Evolutionary conservation across 768 basidiomycete species (phyloP).

Genomic region (Kwoniella bestiolae): DNA sequence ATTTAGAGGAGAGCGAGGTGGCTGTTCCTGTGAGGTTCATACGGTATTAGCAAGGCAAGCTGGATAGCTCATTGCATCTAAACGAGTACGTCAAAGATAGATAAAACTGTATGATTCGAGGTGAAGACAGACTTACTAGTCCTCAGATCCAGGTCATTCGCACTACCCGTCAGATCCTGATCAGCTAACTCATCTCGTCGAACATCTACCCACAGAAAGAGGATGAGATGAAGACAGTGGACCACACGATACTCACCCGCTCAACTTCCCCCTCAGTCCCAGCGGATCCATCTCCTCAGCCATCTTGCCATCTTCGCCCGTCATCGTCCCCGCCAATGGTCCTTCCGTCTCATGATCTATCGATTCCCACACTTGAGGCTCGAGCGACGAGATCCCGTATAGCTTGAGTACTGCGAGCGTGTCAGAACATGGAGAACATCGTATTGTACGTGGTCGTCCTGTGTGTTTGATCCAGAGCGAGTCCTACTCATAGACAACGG

Average conservation of each 20-base stretch:
- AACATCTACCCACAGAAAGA: neutral
- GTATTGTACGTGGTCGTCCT: too few species aligned
- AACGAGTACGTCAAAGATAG: neutral
- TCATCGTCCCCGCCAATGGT: conserved; percentile 65
- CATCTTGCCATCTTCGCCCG: conserved; percentile 60
- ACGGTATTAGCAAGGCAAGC: neutral
- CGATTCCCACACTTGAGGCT: conserved; percentile 88
- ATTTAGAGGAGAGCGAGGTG: conserved; percentile 84
- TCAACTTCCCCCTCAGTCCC: conserved; percentile 63
- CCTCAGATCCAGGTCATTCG: conserved; percentile 75
- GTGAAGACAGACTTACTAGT: conserved; percentile 27
- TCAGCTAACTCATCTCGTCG: neutral
- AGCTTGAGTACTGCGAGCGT: conserved; percentile 72
- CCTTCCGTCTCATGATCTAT: conserved; percentile 82
- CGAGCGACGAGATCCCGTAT: conserved; percentile 78
- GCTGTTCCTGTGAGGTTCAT: conserved; percentile 68
- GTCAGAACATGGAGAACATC: too few species aligned
- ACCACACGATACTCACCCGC: conserved; percentile 58
- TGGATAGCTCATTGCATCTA: neutral
- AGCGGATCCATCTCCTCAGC: conserved; percentile 65
- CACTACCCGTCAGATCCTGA: conserved; percentile 52
- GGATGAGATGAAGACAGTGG: conserved; percentile 20
- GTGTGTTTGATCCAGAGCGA: too few species aligned
- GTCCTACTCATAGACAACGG: too few species aligned
- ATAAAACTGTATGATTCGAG: neutral